Evolutionary conservation across 371 early-diverging fungal species (phyloP).

Genomic region (Mortierella sp.): DNA sequence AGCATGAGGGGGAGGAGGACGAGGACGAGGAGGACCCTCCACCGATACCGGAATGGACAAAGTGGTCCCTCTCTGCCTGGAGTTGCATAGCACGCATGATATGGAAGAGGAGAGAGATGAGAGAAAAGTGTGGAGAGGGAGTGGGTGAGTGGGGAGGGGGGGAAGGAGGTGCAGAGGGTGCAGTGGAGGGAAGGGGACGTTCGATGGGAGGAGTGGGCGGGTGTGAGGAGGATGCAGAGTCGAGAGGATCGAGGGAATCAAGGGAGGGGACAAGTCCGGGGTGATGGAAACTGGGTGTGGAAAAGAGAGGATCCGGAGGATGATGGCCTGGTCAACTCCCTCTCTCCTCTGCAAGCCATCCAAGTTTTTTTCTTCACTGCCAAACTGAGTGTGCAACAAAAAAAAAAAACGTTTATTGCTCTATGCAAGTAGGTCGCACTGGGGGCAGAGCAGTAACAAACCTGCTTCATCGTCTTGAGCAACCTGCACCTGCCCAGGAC

Average conservation of each 20-base stretch:
- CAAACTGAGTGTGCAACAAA: too few species aligned
- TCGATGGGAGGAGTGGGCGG: not conserved
- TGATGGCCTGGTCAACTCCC: too few species aligned
- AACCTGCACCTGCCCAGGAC: constrained; percentile 27
- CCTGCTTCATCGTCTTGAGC: constrained; percentile 36
- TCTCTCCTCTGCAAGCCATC: not conserved
- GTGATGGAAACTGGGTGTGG: not conserved
- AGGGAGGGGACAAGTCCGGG: not conserved
- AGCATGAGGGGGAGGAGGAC: constrained; percentile 37
- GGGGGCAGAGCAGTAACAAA: constrained; percentile 28
- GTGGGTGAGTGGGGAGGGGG: not conserved
- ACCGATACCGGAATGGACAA: constrained; percentile 47
- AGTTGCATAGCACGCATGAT: constrained; percentile 36
- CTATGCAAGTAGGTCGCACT: constrained; percentile 35
- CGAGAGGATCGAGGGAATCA: too few species aligned
- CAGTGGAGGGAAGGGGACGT: not conserved
- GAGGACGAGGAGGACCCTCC: constrained; percentile 46
- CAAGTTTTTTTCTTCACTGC: not conserved
- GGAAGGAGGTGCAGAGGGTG: not conserved
- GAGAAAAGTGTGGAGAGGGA: not conserved
- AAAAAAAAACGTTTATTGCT: constrained; percentile 1
- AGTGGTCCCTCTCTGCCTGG: constrained; percentile 51
- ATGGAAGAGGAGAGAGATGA: not conserved
- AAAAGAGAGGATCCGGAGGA: too few species aligned
- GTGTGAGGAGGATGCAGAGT: too few species aligned